A percentile compares a stretch with the other conserved stretches of the same genome.
Evolutionary conservation across 257 asterid genomes (phyloP).

Genomic region (Nicotiana sylvestris): DNA sequence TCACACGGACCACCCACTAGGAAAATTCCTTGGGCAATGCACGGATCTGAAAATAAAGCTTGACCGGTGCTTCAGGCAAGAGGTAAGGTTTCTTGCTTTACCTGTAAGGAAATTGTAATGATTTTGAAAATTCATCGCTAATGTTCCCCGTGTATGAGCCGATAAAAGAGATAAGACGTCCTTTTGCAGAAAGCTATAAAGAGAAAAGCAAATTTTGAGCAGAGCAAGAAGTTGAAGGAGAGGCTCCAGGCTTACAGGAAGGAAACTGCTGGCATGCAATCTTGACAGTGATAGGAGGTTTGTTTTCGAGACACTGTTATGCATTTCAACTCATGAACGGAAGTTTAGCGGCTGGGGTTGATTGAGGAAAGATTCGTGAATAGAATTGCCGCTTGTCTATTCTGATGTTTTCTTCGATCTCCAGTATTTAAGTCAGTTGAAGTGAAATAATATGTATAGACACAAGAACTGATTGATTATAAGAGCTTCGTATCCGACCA

Average conservation of each 20-base stretch:
- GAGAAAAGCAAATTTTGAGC: conserved; percentile 79
- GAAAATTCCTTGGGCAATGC: conserved; percentile 72
- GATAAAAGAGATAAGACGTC: not conserved
- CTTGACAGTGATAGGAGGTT: not conserved
- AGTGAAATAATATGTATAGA: not conserved
- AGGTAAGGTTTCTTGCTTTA: conserved; percentile 39
- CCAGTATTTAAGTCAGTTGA: not conserved
- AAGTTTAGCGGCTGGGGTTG: too few relatives aligned
- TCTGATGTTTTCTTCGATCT: not conserved
- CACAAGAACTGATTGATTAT: not conserved
- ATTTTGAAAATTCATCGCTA: not conserved
- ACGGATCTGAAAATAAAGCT: conserved; percentile 69
- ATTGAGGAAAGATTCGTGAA: not conserved
- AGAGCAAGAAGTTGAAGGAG: conserved; percentile 64
- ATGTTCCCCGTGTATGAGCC: not conserved
- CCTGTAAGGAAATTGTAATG: not conserved
- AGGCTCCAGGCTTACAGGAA: conserved; percentile 37
- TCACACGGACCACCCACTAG: conserved; percentile 68
- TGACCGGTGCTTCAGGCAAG: conserved; percentile 66
- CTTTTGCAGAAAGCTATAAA: conserved; percentile 68
- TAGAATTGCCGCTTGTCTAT: not conserved
- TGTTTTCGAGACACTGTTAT: not conserved
- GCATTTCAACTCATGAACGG: not conserved
- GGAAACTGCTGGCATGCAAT: conserved; percentile 24
- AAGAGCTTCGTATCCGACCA: not conserved